phyloP scores from a whole-genome alignment of 176 grass and related monocot genomes.

The Puccinellia tenuiflora region DNA sequence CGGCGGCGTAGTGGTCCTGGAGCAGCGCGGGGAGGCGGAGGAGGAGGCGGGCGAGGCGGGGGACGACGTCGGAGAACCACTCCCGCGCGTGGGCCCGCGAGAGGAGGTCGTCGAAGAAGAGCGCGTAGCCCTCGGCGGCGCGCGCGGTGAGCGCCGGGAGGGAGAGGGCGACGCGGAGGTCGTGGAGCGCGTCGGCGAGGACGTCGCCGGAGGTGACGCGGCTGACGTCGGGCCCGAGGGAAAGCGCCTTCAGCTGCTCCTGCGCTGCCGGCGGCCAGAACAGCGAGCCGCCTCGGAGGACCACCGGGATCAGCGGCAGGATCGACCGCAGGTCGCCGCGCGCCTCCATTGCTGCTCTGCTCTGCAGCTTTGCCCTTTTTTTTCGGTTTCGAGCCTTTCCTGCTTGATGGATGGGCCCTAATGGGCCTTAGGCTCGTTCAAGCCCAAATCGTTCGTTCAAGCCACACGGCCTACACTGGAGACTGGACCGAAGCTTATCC shows the following conservation, averaged over 20 bases:
- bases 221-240: constrained; percentile 76
- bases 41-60: constrained; percentile 59
- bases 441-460: too few species aligned
- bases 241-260: constrained; percentile 55
- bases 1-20: constrained; percentile 59
- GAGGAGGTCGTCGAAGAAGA: constrained; percentile 85
- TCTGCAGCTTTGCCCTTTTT: background rate
- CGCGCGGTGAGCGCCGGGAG: constrained; percentile 20
- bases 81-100: constrained; percentile 49
- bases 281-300: constrained; percentile 40
- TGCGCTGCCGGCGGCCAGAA: constrained; percentile 60
- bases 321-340: constrained; percentile 44
- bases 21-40: constrained; percentile 67
- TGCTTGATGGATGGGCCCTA: background rate
- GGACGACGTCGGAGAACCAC: constrained; percentile 67
- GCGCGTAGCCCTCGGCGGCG: constrained; percentile 44
- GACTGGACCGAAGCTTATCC: constrained; percentile 13
- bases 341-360: constrained; percentile 4
- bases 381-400: background rate
- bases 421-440: background rate
- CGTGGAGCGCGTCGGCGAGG: constrained; percentile 68
- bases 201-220: constrained; percentile 69
- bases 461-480: background rate
- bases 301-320: constrained; percentile 66
- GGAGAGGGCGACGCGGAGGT: constrained; percentile 58